Conservation (phyloP, 2,329 filamentous ascomycete genomes). For the Xylariaceae sp. region DNA sequence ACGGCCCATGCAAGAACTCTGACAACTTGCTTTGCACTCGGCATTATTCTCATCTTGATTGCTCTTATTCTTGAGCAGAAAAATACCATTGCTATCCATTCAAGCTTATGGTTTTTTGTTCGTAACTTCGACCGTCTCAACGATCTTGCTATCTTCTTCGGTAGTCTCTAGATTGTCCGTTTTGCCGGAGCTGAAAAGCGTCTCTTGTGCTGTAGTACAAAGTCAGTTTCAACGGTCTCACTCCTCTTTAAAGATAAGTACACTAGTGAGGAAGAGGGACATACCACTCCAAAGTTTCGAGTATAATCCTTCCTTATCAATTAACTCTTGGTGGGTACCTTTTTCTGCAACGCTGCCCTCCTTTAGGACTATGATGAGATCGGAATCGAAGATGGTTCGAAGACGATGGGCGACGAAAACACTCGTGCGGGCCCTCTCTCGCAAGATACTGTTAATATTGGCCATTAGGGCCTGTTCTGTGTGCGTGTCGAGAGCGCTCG, state of each 20-base stretch:
- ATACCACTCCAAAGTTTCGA: conserved; percentile 85
- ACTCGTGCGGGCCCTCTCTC: conserved; percentile 83
- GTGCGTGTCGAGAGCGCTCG: conserved; percentile 85
- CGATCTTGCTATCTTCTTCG: too few species aligned
- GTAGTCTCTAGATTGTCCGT: too few species aligned
- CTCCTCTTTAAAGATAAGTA: not conserved
- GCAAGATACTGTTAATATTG: conserved; percentile 89
- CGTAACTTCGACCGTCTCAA: too few species aligned
- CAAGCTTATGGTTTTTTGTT: too few species aligned
- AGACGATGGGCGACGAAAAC: conserved; percentile 93
- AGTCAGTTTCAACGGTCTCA: not conserved
- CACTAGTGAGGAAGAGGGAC: conserved; percentile 34
- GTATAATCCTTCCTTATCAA: conserved; percentile 77
- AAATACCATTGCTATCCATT: too few species aligned
- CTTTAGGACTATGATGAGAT: conserved; percentile 86
- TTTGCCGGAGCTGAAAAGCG: not conserved
- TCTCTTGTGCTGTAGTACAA: conserved; percentile 1
- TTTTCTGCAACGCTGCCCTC: conserved; percentile 82
- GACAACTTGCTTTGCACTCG: too few species aligned
- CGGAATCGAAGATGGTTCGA: conserved; percentile 88
- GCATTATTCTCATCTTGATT: too few species aligned
- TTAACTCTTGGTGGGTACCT: conserved; percentile 80
- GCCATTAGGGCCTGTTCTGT: conserved; percentile 86
- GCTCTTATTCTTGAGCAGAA: too few species aligned
- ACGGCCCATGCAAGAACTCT: too few species aligned